Percentiles rank a stretch among this genome's conserved stretches.
phyloP scores from a whole-genome alignment of 208 protist genomes.

The Pavlovales sp. region DNA sequence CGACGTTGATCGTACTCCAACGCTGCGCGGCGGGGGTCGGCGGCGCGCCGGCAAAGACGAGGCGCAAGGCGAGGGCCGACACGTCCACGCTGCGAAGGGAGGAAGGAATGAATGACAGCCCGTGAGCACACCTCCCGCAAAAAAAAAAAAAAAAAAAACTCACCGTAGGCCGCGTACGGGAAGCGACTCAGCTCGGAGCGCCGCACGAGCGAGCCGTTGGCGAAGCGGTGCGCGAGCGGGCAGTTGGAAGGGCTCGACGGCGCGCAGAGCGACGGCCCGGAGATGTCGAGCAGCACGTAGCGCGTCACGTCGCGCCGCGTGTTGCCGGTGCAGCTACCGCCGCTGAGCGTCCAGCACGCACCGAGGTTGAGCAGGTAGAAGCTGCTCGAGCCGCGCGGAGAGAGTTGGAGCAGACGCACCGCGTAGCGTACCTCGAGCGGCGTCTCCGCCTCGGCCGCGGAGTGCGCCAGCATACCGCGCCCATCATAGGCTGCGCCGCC shows the following conservation, averaged over 20 bases:
- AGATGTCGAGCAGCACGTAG: neutral
- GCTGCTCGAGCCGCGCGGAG: no score
- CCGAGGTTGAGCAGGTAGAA: conserved; percentile 1
- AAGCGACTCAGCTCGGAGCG: neutral
- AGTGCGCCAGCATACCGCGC: neutral
- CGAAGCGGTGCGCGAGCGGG: neutral
- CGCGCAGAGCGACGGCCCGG: neutral
- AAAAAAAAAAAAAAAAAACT: no score
- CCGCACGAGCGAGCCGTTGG: neutral
- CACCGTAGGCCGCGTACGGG: neutral
- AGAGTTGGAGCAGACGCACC: neutral
- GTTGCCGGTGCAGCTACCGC: neutral
- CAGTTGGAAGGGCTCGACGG: neutral
- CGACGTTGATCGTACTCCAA: neutral
- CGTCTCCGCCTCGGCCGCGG: no score
- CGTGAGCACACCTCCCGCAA: no score
- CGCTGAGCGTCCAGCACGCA: neutral
- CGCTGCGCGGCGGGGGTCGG: no score
- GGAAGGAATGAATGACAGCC: no score
- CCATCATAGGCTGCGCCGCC: neutral
- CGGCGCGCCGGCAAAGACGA: neutral
- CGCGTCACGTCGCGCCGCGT: neutral
- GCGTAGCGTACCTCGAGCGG: neutral
- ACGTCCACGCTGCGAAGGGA: no score
- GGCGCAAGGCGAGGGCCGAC: neutral